Percentiles rank a stretch among this genome's conserved stretches.
phyloP scores from a whole-genome alignment of 2,329 filamentous ascomycete genomes.

The Alternaria longipes region DNA sequence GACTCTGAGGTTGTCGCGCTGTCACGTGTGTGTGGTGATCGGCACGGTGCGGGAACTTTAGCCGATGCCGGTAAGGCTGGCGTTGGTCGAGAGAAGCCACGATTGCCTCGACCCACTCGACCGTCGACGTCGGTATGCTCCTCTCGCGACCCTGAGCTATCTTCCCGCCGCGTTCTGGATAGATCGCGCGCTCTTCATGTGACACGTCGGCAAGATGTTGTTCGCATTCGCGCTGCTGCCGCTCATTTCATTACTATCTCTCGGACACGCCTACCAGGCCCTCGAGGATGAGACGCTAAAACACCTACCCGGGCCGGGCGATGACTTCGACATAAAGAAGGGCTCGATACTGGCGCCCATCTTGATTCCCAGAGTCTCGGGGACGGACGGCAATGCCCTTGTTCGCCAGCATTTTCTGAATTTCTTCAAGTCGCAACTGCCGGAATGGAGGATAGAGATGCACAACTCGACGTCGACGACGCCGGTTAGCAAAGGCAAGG shows the following conservation, averaged over 20 bases:
- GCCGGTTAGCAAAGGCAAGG: constrained; percentile 74
- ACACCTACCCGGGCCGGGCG: constrained; percentile 72
- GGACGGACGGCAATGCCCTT: constrained; percentile 76
- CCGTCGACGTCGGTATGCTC: constrained; percentile 3
- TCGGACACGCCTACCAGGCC: constrained; percentile 61
- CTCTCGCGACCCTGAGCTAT: not conserved
- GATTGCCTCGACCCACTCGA: constrained; percentile 10
- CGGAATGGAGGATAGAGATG: constrained; percentile 80
- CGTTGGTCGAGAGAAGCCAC: constrained; percentile 8
- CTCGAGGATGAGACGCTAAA: constrained; percentile 80
- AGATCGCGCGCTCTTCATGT: constrained; percentile 16
- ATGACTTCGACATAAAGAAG: constrained; percentile 81
- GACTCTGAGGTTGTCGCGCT: constrained; percentile 7
- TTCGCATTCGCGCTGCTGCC: constrained; percentile 33
- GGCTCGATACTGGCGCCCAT: constrained; percentile 87
- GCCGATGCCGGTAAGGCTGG: not conserved
- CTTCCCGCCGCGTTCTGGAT: not conserved
- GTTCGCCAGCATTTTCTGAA: constrained; percentile 84
- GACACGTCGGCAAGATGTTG: constrained; percentile 26
- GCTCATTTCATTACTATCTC: constrained; percentile 35
- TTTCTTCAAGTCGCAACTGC: constrained; percentile 82
- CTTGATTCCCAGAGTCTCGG: constrained; percentile 85
- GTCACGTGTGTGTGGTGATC: constrained; percentile 30
- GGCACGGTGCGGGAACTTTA: not conserved
- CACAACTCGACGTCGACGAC: constrained; percentile 91